A percentile compares a stretch with the other conserved stretches of the same genome.
Evolutionary conservation across 2,329 filamentous ascomycete species (phyloP).

Genomic region (Chlorencoelia australis): DNA sequence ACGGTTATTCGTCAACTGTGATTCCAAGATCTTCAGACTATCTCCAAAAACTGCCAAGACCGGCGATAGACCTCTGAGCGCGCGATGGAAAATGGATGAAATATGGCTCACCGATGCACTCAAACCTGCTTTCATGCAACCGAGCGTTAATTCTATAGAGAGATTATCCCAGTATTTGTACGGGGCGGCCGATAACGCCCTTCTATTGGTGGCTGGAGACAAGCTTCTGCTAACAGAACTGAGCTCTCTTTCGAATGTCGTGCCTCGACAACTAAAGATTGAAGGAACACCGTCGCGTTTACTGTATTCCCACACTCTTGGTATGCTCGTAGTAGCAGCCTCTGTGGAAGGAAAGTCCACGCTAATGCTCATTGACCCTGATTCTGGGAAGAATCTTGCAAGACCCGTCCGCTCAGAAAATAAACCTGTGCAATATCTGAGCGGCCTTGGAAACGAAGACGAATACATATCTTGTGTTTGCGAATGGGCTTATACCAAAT

Average conservation of each 20-base stretch:
- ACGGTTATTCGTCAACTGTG: conserved; percentile 38
- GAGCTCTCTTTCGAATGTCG: conserved; percentile 34
- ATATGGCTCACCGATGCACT: conserved; percentile 44
- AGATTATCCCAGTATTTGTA: conserved; percentile 30
- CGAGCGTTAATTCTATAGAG: conserved; percentile 38
- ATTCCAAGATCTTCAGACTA: conserved; percentile 32
- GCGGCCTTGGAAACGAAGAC: conserved; percentile 43
- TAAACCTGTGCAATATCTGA: conserved; percentile 39
- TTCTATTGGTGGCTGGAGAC: conserved; percentile 40
- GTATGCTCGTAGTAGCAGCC: conserved; percentile 44
- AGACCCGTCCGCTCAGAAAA: conserved; percentile 29
- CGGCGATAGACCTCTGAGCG: background rate
- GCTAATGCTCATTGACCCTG: conserved; percentile 46
- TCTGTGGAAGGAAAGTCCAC: conserved; percentile 35
- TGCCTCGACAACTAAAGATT: conserved; percentile 40
- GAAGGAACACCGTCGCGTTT: conserved; percentile 32
- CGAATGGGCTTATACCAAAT: conserved; percentile 53
- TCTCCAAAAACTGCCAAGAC: conserved; percentile 3
- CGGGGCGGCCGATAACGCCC: conserved; percentile 21
- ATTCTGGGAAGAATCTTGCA: conserved; percentile 43
- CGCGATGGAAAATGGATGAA: conserved; percentile 19
- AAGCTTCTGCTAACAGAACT: conserved; percentile 45
- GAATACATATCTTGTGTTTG: conserved; percentile 51
- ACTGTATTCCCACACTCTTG: conserved; percentile 43
- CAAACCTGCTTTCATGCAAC: conserved; percentile 36